Evolutionary conservation across 108 stramenopile species (phyloP).

Genomic region (Stephanodiscus minutulus): DNA sequence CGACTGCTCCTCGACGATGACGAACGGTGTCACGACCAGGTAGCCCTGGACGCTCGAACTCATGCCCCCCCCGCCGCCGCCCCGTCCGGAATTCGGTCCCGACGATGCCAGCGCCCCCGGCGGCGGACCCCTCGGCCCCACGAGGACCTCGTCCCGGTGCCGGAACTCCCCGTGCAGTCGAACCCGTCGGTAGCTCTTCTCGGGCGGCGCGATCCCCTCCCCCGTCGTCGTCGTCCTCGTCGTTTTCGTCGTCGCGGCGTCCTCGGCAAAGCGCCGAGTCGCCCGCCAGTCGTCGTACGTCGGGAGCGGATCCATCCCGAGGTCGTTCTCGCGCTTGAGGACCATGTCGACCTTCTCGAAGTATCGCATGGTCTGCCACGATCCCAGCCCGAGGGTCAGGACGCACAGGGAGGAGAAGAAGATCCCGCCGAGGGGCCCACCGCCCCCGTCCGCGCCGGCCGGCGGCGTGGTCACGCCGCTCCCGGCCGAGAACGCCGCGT

Average conservation of each 20-base stretch:
- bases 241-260: slow-evolving; percentile 1
- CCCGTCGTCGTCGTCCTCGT: no score
- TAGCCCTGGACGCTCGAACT: slow-evolving; percentile 72
- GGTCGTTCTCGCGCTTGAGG: slow-evolving; percentile 56
- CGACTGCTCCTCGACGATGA: background rate
- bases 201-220: no score
- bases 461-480: no score
- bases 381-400: slow-evolving; percentile 78
- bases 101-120: slow-evolving; percentile 57
- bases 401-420: slow-evolving; percentile 81
- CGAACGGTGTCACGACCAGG: slow-evolving; percentile 74
- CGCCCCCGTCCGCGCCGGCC: background rate
- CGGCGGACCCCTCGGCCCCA: slow-evolving; percentile 88
- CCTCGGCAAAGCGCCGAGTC: background rate
- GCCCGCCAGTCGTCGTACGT: slow-evolving; percentile 5
- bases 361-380: slow-evolving; percentile 80
- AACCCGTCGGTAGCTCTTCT: slow-evolving; percentile 59
- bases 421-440: slow-evolving; percentile 48
- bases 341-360: slow-evolving; percentile 72
- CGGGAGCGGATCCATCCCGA: slow-evolving; percentile 52
- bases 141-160: slow-evolving; percentile 66
- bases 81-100: slow-evolving; percentile 51
- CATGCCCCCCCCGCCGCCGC: slow-evolving; percentile 63
- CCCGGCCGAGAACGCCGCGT: no score
- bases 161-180: slow-evolving; percentile 52